Evolutionary conservation across 169 alveolate species (phyloP).

Genomic region (Condylostoma magnum): DNA sequence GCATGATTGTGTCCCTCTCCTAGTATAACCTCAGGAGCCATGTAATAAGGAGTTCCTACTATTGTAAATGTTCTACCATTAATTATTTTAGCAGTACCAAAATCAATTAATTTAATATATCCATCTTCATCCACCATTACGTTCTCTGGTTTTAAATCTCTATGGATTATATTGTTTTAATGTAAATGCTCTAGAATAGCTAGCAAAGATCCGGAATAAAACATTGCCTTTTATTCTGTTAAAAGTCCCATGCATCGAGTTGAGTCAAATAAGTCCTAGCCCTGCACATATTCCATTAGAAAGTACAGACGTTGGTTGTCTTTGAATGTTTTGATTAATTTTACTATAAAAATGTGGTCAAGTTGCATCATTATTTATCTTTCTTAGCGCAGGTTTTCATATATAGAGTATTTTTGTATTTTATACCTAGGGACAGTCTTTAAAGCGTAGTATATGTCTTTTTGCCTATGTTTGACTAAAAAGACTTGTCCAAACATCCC

Average conservation of each 20-base stretch:
- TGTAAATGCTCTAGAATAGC: conserved; percentile 36
- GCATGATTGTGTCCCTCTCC: conserved; percentile 37
- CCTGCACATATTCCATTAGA: conserved; percentile 23
- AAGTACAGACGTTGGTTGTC: not conserved
- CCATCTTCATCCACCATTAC: conserved; percentile 55
- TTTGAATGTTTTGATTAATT: conserved; percentile 8
- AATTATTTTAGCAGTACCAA: conserved; percentile 60
- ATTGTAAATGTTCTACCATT: conserved; percentile 13
- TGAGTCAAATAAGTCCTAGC: conserved; percentile 13
- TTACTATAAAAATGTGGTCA: conserved; percentile 21
- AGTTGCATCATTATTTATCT: not conserved
- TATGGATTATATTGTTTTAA: conserved; percentile 29
- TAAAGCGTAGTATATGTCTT: conserved; percentile 9
- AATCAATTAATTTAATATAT: conserved; percentile 49
- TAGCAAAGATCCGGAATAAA: conserved; percentile 28
- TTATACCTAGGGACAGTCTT: not conserved
- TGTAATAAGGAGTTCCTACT: conserved; percentile 44
- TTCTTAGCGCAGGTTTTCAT: not conserved
- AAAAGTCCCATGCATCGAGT: conserved; percentile 1
- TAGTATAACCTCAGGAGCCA: conserved; percentile 48
- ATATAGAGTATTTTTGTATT: not conserved
- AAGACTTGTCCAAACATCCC: conserved; percentile 21
- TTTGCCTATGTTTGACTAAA: not conserved
- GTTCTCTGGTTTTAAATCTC: conserved; percentile 69
- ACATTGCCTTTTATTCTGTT: conserved; percentile 18